Evolutionary conservation across 306 rosid genomes (phyloP).

Genomic region (Vicia sativa): DNA sequence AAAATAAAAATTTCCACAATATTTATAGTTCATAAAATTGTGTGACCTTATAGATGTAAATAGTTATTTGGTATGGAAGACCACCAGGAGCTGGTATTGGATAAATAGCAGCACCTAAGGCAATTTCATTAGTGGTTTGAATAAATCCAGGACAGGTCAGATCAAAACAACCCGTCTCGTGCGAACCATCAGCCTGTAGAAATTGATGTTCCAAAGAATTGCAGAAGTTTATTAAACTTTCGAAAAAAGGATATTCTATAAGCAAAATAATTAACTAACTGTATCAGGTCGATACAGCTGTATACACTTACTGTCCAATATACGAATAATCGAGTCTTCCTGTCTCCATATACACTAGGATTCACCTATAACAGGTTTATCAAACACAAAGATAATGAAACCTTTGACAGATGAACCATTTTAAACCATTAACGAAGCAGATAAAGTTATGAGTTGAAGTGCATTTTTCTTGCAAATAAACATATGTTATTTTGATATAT

Average conservation of each 20-base stretch:
- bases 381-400: too few species aligned
- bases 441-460: too few species aligned
- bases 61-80: constrained; percentile 43
- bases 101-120: constrained; percentile 56
- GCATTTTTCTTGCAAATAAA: too few species aligned
- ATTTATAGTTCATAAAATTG: not conserved
- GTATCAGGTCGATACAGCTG: not conserved
- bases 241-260: too few species aligned
- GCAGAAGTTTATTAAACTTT: not conserved
- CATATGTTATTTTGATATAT: too few species aligned
- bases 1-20: not conserved
- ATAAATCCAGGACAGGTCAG: constrained; percentile 74
- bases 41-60: constrained; percentile 55
- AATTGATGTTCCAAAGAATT: not conserved
- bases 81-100: constrained; percentile 50
- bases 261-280: not conserved
- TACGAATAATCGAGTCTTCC: constrained; percentile 50
- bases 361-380: constrained; percentile 52
- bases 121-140: constrained; percentile 58
- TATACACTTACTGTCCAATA: constrained; percentile 71
- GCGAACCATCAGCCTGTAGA: constrained; percentile 62
- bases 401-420: too few species aligned
- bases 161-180: constrained; percentile 76
- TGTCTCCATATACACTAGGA: constrained; percentile 68
- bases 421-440: too few species aligned